Conservation (phyloP, 1,139 yeast species). For the Saccharomyces pastorianus region DNA sequence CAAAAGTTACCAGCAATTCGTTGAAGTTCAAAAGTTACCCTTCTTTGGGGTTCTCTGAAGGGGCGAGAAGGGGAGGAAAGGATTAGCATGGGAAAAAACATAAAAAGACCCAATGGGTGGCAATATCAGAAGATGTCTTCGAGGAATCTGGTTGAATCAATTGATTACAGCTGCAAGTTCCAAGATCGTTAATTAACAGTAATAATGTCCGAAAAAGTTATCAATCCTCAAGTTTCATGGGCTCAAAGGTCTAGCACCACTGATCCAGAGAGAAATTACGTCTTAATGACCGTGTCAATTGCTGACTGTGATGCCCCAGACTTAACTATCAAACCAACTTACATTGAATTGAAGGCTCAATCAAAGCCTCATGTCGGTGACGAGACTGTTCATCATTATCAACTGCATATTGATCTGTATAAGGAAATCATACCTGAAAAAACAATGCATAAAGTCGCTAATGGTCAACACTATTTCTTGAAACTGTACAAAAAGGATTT, state of each 20-base stretch:
- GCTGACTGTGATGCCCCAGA: constrained; percentile 61
- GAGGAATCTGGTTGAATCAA: not conserved
- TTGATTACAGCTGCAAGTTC: not conserved
- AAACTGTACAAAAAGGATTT: constrained; percentile 60
- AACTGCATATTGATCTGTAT: constrained; percentile 59
- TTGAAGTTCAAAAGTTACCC: not conserved
- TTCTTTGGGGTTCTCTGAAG: not conserved
- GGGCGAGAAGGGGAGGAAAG: not conserved
- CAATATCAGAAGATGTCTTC: not conserved
- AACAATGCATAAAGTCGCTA: constrained; percentile 55
- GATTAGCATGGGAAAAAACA: not conserved
- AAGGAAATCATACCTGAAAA: constrained; percentile 62
- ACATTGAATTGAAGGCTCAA: constrained; percentile 42
- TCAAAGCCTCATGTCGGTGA: constrained; percentile 45
- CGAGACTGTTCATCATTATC: constrained; percentile 41
- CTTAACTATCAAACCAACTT: constrained; percentile 52
- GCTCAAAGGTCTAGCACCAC: constrained; percentile 84
- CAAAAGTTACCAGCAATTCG: not conserved
- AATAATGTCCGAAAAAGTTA: constrained; percentile 7
- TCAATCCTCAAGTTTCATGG: constrained; percentile 59
- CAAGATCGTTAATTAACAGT: not conserved
- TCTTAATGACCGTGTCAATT: constrained; percentile 67
- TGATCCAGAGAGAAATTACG: constrained; percentile 63
- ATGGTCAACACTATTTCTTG: constrained; percentile 58
- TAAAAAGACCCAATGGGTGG: not conserved